phyloP scores from a whole-genome alignment of 352 stramenopile species.

The Blastocystis sp. region DNA sequence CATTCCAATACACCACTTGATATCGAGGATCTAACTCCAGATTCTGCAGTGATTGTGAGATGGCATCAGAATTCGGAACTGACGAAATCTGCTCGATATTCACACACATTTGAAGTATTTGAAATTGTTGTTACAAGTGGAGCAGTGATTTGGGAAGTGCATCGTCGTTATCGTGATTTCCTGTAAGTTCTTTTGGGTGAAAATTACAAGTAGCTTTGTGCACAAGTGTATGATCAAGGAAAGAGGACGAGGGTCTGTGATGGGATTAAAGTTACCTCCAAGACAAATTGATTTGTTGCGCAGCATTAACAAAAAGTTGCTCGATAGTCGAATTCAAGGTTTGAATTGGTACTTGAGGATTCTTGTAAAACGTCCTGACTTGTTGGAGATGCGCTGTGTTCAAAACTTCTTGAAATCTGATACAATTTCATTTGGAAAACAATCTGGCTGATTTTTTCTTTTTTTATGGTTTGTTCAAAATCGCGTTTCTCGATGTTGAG shows the following conservation, averaged over 20 bases:
- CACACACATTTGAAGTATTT: slow-evolving; percentile 4
- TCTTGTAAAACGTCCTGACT: neutral
- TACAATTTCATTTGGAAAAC: neutral
- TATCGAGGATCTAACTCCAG: neutral
- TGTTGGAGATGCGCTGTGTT: neutral
- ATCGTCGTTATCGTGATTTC: neutral
- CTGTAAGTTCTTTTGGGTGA: neutral
- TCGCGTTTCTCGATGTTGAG: neutral
- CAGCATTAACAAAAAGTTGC: neutral
- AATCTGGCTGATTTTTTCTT: neutral
- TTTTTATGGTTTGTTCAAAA: neutral
- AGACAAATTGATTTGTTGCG: neutral
- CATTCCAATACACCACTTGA: neutral
- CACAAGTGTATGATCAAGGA: neutral
- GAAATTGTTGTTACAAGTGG: neutral
- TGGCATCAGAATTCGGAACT: slow-evolving; percentile 16
- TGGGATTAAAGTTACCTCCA: neutral
- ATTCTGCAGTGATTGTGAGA: neutral
- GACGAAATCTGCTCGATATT: neutral
- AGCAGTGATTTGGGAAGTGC: neutral
- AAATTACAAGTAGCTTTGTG: neutral
- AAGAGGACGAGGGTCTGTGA: neutral
- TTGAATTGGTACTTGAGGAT: neutral
- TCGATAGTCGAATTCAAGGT: neutral
- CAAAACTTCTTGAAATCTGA: neutral